These are phyloP conservation scores for Amaranthus tricolor DNA, from an alignment of 179 eudicot genomes.

Conservation along the genomic window DNA sequence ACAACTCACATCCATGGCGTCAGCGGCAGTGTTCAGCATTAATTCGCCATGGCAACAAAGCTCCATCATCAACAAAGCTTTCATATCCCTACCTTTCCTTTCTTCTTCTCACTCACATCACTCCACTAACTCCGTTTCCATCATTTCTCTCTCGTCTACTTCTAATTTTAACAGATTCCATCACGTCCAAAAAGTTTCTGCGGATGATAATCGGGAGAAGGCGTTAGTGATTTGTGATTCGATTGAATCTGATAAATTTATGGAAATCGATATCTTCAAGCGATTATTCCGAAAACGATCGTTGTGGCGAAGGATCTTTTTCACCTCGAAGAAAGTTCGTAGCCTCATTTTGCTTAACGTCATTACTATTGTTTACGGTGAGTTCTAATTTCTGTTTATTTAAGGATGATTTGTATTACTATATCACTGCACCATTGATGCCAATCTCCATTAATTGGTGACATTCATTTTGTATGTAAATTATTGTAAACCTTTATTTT, in stretches of 20 bases:
- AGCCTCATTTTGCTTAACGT: slow-evolving; percentile 61
- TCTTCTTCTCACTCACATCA: too few relatives aligned
- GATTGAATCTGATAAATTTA: neutral
- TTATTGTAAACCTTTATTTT: neutral
- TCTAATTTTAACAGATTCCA: neutral
- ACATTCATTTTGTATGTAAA: neutral
- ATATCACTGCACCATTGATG: too few relatives aligned
- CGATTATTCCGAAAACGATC: slow-evolving; percentile 37
- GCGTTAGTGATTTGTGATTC: neutral
- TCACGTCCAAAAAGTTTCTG: neutral
- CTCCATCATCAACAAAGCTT: too few relatives aligned
- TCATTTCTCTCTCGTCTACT: neutral
- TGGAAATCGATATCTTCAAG: slow-evolving; percentile 16
- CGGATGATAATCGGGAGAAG: slow-evolving; percentile 1
- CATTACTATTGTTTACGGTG: slow-evolving; percentile 55
- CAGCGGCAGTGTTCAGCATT: too few relatives aligned
- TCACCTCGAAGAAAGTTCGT: slow-evolving; percentile 51
- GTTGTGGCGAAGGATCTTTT: slow-evolving; percentile 48
- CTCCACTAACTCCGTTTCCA: neutral
- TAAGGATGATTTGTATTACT: too few relatives aligned
- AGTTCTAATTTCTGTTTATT: neutral
- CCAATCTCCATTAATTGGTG: too few relatives aligned
- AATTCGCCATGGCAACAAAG: too few relatives aligned
- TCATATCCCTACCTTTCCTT: too few relatives aligned
- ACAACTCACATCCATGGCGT: too few relatives aligned